Evolutionary conservation across 2,329 filamentous ascomycete species (phyloP).

Genomic region (Ramichloridium luteum): DNA sequence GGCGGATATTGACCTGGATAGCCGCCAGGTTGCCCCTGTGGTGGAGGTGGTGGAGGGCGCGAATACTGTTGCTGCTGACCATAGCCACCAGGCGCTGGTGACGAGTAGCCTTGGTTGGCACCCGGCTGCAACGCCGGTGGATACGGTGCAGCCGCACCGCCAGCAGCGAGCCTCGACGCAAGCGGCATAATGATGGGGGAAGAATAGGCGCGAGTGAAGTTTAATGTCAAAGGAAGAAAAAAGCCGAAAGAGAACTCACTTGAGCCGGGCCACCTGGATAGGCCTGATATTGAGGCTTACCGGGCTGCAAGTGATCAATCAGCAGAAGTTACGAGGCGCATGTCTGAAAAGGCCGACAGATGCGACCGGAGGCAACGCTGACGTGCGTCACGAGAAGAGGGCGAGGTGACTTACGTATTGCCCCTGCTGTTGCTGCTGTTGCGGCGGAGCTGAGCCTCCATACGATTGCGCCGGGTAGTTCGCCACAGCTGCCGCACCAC

Average conservation of each 20-base stretch:
- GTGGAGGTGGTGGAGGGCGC: constrained; percentile 27
- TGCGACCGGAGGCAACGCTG: too few species aligned
- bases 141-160: constrained; percentile 26
- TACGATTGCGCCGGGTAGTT: constrained; percentile 15
- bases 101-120: constrained; percentile 18
- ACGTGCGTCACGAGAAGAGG: too few species aligned
- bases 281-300: constrained; percentile 43
- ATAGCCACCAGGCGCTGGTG: constrained; percentile 19
- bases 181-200: constrained; percentile 17
- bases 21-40: constrained; percentile 12
- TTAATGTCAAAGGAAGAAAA: constrained; percentile 4
- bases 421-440: constrained; percentile 19
- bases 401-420: constrained; percentile 38
- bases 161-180: constrained; percentile 19
- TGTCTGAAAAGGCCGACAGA: constrained; percentile 2
- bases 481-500: constrained; percentile 16
- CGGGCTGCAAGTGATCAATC: constrained; percentile 27
- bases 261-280: constrained; percentile 21
- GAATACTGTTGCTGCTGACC: constrained; percentile 25
- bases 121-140: constrained; percentile 32
- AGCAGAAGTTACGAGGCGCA: constrained; percentile 10
- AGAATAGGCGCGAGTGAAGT: constrained; percentile 7
- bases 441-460: constrained; percentile 26
- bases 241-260: constrained; percentile 16
- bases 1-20: constrained; percentile 18